Evolutionary conservation across 2,329 filamentous ascomycete genomes (phyloP).

Genomic region (Colletotrichum shisoi): DNA sequence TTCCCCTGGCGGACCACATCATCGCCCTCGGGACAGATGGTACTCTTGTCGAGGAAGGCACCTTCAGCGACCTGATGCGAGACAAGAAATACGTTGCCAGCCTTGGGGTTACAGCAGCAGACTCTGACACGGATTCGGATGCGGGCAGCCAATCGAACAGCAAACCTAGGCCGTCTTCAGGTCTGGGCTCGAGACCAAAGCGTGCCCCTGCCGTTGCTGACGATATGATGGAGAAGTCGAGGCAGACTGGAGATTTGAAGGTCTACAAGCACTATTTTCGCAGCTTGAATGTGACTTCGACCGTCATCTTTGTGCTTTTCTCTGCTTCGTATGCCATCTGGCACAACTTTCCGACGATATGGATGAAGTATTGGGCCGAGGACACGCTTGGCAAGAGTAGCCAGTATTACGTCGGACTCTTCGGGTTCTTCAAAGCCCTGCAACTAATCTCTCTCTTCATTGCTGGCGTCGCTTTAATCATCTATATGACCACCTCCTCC

Average conservation of each 20-base stretch:
- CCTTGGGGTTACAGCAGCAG: slow-evolving; percentile 42
- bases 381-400: slow-evolving; percentile 39
- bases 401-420: slow-evolving; percentile 41
- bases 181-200: slow-evolving; percentile 4
- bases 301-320: slow-evolving; percentile 6
- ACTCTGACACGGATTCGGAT: slow-evolving; percentile 37
- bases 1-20: slow-evolving; percentile 55
- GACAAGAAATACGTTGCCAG: slow-evolving; percentile 47
- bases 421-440: slow-evolving; percentile 36
- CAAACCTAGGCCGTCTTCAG: background rate
- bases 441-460: slow-evolving; percentile 39
- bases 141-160: background rate
- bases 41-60: slow-evolving; percentile 53
- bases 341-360: slow-evolving; percentile 43
- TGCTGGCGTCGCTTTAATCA: slow-evolving; percentile 38
- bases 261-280: slow-evolving; percentile 43
- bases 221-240: slow-evolving; percentile 33
- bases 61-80: slow-evolving; percentile 47
- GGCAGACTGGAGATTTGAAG: slow-evolving; percentile 39
- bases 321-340: slow-evolving; percentile 35
- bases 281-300: slow-evolving; percentile 15
- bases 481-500: slow-evolving; percentile 41
- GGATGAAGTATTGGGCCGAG: slow-evolving; percentile 48
- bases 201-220: slow-evolving; percentile 13
- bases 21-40: slow-evolving; percentile 56